phyloP scores from a whole-genome alignment of 2,329 filamentous ascomycete genomes.

The Aureobasidium sp. region DNA sequence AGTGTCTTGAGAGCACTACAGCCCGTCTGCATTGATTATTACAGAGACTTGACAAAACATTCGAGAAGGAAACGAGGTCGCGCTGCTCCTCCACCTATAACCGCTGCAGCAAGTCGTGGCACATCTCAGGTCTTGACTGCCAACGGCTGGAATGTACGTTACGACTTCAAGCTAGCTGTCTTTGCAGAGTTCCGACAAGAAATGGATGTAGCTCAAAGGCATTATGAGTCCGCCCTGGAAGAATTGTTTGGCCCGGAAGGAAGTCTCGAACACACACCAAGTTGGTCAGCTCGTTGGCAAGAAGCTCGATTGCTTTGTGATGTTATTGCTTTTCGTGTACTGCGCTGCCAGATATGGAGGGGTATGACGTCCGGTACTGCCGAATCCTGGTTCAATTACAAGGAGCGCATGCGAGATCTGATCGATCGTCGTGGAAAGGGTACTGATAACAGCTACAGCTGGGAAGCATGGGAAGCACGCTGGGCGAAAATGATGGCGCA shows the following conservation, averaged over 20 bases:
- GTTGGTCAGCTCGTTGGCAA: slow-evolving; percentile 85
- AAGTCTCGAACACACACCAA: slow-evolving; percentile 79
- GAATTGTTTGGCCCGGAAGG: slow-evolving; percentile 69
- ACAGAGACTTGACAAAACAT: slow-evolving; percentile 89
- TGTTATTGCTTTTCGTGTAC: slow-evolving; percentile 67
- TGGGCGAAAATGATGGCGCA: slow-evolving; percentile 59
- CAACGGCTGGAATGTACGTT: slow-evolving; percentile 86
- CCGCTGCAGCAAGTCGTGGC: slow-evolving; percentile 71
- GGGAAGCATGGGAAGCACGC: slow-evolving; percentile 86
- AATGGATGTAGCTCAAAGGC: slow-evolving; percentile 77
- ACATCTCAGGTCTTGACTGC: slow-evolving; percentile 80
- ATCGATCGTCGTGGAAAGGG: slow-evolving; percentile 79
- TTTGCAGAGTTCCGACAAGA: slow-evolving; percentile 92
- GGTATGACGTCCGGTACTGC: slow-evolving; percentile 73
- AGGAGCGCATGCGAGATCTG: slow-evolving; percentile 65
- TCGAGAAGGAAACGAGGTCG: slow-evolving; percentile 79
- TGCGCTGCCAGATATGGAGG: slow-evolving; percentile 77
- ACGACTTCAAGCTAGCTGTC: slow-evolving; percentile 87
- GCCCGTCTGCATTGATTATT: slow-evolving; percentile 75
- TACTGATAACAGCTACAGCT: slow-evolving; percentile 74
- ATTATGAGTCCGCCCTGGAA: slow-evolving; percentile 83
- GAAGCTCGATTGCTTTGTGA: slow-evolving; percentile 87
- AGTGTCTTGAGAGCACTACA: slow-evolving; percentile 68
- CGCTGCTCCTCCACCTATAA: slow-evolving; percentile 72
- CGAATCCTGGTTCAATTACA: slow-evolving; percentile 72